Evolutionary conservation across 2,329 filamentous ascomycete species (phyloP).

Genomic region (Apiospora aurea): DNA sequence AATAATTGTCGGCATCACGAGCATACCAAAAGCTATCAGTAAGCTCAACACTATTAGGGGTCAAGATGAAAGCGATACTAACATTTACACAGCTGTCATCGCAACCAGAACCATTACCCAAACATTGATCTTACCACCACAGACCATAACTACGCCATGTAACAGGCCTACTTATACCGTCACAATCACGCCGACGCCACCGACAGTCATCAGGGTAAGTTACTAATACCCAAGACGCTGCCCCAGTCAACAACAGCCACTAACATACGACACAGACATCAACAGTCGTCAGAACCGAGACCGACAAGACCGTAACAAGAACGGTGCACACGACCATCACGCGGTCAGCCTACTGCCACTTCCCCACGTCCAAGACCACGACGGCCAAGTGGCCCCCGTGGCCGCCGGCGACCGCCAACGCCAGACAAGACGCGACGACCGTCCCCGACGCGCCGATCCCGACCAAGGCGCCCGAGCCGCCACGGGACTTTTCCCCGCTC

Average conservation of each 20-base stretch:
- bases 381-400: conserved; percentile 33
- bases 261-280: conserved; percentile 34
- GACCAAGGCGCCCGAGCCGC: conserved; percentile 26
- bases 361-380: conserved; percentile 33
- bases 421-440: not conserved
- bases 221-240: not conserved
- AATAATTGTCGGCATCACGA: conserved; percentile 46
- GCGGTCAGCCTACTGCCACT: conserved; percentile 45
- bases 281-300: conserved; percentile 42
- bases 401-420: conserved; percentile 31
- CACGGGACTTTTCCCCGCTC: conserved; percentile 33
- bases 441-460: not conserved
- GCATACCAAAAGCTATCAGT: conserved; percentile 46
- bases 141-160: conserved; percentile 44
- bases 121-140: conserved; percentile 43
- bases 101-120: conserved; percentile 39
- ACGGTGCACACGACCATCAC: conserved; percentile 42
- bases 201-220: conserved; percentile 35
- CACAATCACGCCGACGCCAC: conserved; percentile 42
- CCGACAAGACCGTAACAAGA: conserved; percentile 43
- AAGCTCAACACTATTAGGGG: conserved; percentile 23
- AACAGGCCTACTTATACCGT: conserved; percentile 44
- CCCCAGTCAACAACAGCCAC: too few species aligned
- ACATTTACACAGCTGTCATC: conserved; percentile 4
- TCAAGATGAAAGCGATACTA: not conserved